Conservation (phyloP, 2,329 filamentous ascomycete species). For the Tolypocladium paradoxum region DNA sequence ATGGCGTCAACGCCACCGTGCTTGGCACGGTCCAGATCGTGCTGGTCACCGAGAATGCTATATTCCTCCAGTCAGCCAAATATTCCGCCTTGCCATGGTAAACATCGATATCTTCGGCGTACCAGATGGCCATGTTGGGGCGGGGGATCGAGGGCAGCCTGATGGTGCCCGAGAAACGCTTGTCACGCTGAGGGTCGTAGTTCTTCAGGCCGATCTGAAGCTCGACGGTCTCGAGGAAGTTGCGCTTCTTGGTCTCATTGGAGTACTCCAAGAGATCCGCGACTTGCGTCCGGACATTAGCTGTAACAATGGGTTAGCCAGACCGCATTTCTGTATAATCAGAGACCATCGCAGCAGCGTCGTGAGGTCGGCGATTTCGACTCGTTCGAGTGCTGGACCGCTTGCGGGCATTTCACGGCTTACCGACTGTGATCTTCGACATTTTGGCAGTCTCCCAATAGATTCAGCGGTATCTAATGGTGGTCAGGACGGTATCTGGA, state of each 20-base stretch:
- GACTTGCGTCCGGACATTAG: slow-evolving; percentile 94
- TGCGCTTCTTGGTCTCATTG: slow-evolving; percentile 88
- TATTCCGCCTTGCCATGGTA: slow-evolving; percentile 15
- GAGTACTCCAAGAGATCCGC: slow-evolving; percentile 92
- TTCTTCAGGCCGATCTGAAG: slow-evolving; percentile 93
- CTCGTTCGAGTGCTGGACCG: background rate
- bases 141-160: slow-evolving; percentile 85
- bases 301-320: slow-evolving; percentile 28
- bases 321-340: background rate
- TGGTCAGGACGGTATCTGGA: slow-evolving; percentile 35
- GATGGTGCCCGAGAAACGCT: slow-evolving; percentile 99
- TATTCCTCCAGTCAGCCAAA: slow-evolving; percentile 7
- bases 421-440: slow-evolving; percentile 78
- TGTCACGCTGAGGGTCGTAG: slow-evolving; percentile 99
- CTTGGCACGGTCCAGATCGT: slow-evolving; percentile 99
- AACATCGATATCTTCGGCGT: slow-evolving; percentile 4
- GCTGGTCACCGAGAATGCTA: slow-evolving; percentile 59
- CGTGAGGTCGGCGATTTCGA: background rate
- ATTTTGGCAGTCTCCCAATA: slow-evolving; percentile 84
- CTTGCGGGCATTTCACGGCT: slow-evolving; percentile 8
- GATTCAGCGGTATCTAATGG: slow-evolving; percentile 58
- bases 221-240: slow-evolving; percentile 93
- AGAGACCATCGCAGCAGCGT: background rate
- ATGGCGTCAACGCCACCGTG: slow-evolving; percentile 97
- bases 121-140: slow-evolving; percentile 79